These are phyloP conservation scores for Lipomyces anomalus DNA, from an alignment of 805 yeast genomes.

Conservation along the genomic window DNA sequence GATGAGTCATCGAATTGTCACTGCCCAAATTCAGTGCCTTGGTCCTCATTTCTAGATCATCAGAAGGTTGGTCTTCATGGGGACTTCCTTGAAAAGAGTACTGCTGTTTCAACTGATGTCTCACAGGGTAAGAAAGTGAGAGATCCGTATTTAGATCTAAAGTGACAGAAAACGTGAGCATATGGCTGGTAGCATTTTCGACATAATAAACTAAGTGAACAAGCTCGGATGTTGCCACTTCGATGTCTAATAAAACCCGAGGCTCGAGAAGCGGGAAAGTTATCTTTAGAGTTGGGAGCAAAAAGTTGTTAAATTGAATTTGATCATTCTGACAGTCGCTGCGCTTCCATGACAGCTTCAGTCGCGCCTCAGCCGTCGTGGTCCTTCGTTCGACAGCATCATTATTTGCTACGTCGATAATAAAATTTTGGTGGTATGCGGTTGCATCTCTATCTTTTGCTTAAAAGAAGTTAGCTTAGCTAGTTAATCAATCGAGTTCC, in stretches of 20 bases:
- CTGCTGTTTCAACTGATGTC: conserved; percentile 22
- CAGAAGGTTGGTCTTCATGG: no score
- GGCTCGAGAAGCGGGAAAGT: conserved; percentile 64
- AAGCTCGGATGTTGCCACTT: conserved; percentile 23
- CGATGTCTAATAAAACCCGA: conserved; percentile 45
- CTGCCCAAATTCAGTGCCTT: no score
- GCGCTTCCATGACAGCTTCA: conserved; percentile 33
- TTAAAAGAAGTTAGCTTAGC: no score
- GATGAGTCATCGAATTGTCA: no score
- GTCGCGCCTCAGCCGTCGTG: conserved; percentile 27
- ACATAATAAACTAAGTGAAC: conserved; percentile 45
- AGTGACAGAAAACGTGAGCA: conserved; percentile 55
- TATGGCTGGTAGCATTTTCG: conserved; percentile 71
- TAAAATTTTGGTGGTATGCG: conserved; percentile 23
- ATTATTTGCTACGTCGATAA: conserved; percentile 21
- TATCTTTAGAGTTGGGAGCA: conserved; percentile 43
- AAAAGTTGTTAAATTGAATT: conserved; percentile 15
- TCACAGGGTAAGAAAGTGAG: conserved; percentile 16
- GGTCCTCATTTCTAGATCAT: no score
- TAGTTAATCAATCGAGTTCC: no score
- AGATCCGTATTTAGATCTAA: conserved; percentile 37
- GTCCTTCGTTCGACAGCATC: conserved; percentile 20
- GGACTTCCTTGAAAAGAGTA: conserved; percentile 4
- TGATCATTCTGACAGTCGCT: not conserved
- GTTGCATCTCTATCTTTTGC: no score